phyloP scores from a whole-genome alignment of 1,284 basidiomycete genomes.

The Quambalaria eucalypti region DNA sequence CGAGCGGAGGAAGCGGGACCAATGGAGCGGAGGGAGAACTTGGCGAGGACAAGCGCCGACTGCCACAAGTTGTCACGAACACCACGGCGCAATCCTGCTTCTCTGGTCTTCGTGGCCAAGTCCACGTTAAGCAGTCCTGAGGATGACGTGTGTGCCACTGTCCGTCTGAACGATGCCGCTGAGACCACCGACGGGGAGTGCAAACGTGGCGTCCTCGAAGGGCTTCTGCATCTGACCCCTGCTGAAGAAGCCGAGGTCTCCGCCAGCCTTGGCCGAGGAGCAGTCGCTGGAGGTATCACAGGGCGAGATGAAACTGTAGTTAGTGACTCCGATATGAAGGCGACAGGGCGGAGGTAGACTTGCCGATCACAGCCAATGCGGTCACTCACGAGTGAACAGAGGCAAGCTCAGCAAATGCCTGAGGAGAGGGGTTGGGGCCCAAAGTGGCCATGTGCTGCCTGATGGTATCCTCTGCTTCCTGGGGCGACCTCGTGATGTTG shows the following conservation, averaged over 20 bases:
- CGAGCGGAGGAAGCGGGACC: too few species aligned
- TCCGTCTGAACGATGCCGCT: constrained; percentile 81
- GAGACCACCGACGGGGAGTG: constrained; percentile 69
- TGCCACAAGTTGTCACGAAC: too few species aligned
- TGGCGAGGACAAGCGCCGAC: too few species aligned
- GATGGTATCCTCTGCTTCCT: constrained; percentile 75
- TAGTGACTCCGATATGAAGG: background rate
- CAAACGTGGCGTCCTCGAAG: constrained; percentile 86
- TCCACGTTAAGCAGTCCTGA: constrained; percentile 70
- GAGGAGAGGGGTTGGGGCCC: constrained; percentile 22
- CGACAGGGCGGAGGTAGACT: background rate
- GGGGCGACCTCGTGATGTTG: constrained; percentile 78
- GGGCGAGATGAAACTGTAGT: background rate
- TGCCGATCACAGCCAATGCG: background rate
- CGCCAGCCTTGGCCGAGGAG: constrained; percentile 39
- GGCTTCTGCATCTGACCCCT: constrained; percentile 92
- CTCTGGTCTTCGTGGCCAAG: too few species aligned
- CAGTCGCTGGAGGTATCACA: constrained; percentile 29
- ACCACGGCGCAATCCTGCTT: too few species aligned
- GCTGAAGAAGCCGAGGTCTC: constrained; percentile 60
- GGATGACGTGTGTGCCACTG: constrained; percentile 89
- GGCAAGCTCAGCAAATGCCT: constrained; percentile 36
- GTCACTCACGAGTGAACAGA: constrained; percentile 26
- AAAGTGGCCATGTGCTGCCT: constrained; percentile 33
- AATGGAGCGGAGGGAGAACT: too few species aligned